Conservation (phyloP, 1,284 basidiomycete species). For the Apiotrichum veenhuisii region DNA sequence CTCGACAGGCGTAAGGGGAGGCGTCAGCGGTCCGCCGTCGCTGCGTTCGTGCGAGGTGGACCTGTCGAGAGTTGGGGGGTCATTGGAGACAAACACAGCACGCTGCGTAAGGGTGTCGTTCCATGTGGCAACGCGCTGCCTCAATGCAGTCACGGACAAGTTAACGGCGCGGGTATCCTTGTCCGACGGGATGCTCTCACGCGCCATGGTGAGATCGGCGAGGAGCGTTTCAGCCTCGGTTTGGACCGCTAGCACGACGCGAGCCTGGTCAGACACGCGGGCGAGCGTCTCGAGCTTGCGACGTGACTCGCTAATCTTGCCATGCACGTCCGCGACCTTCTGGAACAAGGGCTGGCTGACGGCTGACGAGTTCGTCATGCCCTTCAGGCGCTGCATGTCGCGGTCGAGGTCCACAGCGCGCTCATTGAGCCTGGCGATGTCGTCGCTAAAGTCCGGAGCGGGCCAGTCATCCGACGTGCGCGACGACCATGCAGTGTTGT, state of each 20-base stretch:
- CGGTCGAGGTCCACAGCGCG: neutral
- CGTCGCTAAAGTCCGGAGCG: neutral
- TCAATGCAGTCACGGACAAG: neutral
- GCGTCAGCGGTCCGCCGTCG: conserved; percentile 16
- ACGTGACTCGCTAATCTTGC: neutral
- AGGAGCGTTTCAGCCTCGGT: conserved; percentile 15
- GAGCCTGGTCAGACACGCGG: conserved; percentile 16
- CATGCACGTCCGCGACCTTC: neutral
- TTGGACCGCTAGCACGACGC: conserved; percentile 11
- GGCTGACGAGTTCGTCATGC: neutral
- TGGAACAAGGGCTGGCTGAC: neutral
- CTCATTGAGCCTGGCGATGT: neutral
- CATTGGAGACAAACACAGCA: conserved; percentile 9
- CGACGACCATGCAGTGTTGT: conserved; percentile 12
- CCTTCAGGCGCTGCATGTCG: conserved; percentile 6
- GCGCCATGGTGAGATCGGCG: conserved; percentile 29
- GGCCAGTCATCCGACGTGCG: neutral
- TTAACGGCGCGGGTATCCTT: neutral
- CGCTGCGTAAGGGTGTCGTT: conserved; percentile 8
- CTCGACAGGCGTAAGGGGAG: conserved; percentile 15
- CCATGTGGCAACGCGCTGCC: conserved; percentile 7
- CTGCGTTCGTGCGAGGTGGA: neutral
- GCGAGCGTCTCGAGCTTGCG: conserved; percentile 5
- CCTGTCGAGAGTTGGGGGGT: neutral
- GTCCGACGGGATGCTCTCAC: neutral